A percentile compares a stretch with the other conserved stretches of the same genome.
Evolutionary conservation across 768 basidiomycete species (phyloP).

Genomic region (Lyophyllum atratum): DNA sequence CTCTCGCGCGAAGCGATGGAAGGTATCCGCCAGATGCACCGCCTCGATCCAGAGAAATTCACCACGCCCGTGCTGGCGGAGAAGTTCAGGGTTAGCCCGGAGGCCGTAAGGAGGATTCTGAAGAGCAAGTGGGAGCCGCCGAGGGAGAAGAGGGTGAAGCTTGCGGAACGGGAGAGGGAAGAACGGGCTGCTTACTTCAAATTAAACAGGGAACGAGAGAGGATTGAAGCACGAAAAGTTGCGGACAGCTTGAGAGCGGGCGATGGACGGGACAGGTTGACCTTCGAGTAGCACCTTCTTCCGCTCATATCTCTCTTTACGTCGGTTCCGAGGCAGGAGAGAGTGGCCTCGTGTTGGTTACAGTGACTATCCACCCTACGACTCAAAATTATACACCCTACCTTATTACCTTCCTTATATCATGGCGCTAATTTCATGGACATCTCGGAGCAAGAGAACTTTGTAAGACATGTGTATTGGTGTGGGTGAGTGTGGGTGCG

Average conservation of each 20-base stretch:
- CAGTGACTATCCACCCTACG: constrained; percentile 6
- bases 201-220: constrained; percentile 44
- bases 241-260: constrained; percentile 25
- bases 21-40: constrained; percentile 67
- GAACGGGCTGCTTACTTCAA: constrained; percentile 39
- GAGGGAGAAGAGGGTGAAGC: constrained; percentile 48
- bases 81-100: constrained; percentile 77
- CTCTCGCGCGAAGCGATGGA: constrained; percentile 86
- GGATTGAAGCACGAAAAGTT: constrained; percentile 35
- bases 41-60: constrained; percentile 63
- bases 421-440: not conserved
- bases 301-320: constrained; percentile 6
- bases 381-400: constrained; percentile 8
- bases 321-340: not conserved
- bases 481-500: not conserved
- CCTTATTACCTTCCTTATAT: not conserved
- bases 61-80: constrained; percentile 70
- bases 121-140: constrained; percentile 73
- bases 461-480: constrained; percentile 1
- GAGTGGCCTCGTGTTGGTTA: constrained; percentile 12
- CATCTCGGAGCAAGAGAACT: not conserved
- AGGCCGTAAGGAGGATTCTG: constrained; percentile 79
- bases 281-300: constrained; percentile 36
- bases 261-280: constrained; percentile 32
- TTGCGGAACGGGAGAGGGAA: constrained; percentile 53